Percentiles rank a stretch among this genome's conserved stretches.
These are phyloP conservation scores for Entrophospora sp. DNA, from an alignment of 192 early-diverging fungal genomes.

Conservation along the genomic window DNA sequence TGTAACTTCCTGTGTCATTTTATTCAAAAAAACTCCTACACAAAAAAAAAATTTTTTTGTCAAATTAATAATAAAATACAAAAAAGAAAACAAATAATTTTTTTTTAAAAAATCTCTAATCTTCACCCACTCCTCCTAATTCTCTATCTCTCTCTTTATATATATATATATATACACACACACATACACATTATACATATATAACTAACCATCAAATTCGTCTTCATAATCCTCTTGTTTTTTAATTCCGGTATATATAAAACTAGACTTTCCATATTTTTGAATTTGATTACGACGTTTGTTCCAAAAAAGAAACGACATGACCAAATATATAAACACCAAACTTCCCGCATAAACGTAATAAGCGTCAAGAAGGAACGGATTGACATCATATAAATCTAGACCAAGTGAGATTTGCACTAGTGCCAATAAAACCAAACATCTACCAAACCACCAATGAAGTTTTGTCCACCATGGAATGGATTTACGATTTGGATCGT, in stretches of 20 bases:
- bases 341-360: background rate
- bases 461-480: slow-evolving; percentile 22
- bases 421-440: background rate
- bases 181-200: no score
- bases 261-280: background rate
- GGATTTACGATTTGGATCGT: background rate
- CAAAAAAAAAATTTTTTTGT: no score
- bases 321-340: background rate
- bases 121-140: no score
- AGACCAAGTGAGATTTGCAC: slow-evolving; percentile 9
- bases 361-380: background rate
- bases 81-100: no score
- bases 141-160: no score
- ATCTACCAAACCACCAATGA: slow-evolving; percentile 18
- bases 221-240: background rate
- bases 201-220: background rate
- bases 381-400: background rate
- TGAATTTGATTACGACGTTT: background rate
- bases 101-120: no score
- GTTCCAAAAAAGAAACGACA: background rate
- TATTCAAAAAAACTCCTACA: no score
- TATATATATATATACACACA: no score
- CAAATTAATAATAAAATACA: no score
- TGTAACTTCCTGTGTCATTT: no score
- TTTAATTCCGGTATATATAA: background rate